Base-by-base conservation (phyloP, 2,329 filamentous ascomycete species). In the Hawksworthiomyces lignivorus region DNA sequence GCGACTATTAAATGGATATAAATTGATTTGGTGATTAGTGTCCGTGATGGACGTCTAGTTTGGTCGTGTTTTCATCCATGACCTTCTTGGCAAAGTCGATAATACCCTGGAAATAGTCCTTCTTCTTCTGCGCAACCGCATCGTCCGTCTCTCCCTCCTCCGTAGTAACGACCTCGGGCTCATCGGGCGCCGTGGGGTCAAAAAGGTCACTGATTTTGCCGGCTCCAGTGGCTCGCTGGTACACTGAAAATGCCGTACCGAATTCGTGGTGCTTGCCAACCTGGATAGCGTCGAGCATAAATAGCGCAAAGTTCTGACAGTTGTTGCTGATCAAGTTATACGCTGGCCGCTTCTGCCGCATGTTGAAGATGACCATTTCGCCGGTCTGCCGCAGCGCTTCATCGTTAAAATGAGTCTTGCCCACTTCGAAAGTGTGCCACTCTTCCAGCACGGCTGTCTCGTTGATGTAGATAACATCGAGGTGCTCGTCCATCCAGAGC, bases 311-410 rank as follows among this genome's bases (percentile, higher is more conserved):
- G 15, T 71, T 77, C 49, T 78, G 74, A 54, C 74, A 78, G 56
- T 78, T 78, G 54, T 78, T 78, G 48, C 62, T 70, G 53, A 78
- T 76, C 42, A 78, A 63, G 41, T 77, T 76, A 56, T 78, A 78
- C 1, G 60, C 69, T 0, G 72, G 64, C 9, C 65, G 63, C 37
- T 60, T 64, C 26, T 63, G 55, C 7, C 73, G 59, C 52, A 77
- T 76, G 14, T 64, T 63, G 17, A 68, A 63, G 27, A 77, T 77
- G 0, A 71, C 68, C 48, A 68, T 68, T 44, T 77, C 72, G 15
- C 67, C 71, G 71, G 40, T 8, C 48, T 68, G 63, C 17, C 68
- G 59, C 7, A 70, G 55, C 0, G 72, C 72, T 45, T 75, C 70
- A 45, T 76, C 72, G 42, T 73, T 75, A 48, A 75, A 74, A 6